Base-by-base conservation (phyloP, 352 stramenopile species). In the Globisporangium iwayamae region DNA sequence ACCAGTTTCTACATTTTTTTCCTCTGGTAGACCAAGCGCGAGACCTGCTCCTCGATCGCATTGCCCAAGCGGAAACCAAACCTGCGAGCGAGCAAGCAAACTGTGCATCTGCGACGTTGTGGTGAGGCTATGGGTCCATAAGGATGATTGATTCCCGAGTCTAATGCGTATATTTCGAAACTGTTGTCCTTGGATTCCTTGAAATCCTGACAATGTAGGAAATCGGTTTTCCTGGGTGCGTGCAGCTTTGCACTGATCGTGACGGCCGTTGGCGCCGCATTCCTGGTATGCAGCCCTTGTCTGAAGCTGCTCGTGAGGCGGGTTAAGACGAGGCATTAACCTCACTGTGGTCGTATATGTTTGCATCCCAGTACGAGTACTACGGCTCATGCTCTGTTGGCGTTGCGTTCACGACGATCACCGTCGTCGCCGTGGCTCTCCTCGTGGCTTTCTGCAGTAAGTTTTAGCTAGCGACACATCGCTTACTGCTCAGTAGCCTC, bases 361-460 rank as follows among this genome's bases (percentile, higher is more conserved):
- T 22, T 1, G 39, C 10, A n/a, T 34, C 8, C 4, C 65, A 98
- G 74, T 98, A 97, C 71, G 65, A 89, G 62, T 85, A 85, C 51
- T 99, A 97, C 72, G 73, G 72, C 3, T 80, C 81, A n/a, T 98
- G 93, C 64, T 39, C 60, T 3, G 60, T 81, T 0, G 89, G 86
- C 0, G 59, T 93, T 14, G 87, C 85, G 5, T 96, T 96, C 68
- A 94, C 83, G 41, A 90, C 90, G 1, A 74, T 98, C 28, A 98
- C 93, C 5, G 71, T 97, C n/a, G 72, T 96, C 25, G 68, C 89
- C 13, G 75, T 66, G 22, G 57, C 89, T 2, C 5, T 97, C 16
- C 52, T 88, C 72, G 58, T 94, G 85, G 73, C 69, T 75, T 34
- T 87, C 51, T 75, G 90, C 65, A 61, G 65, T 71, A n/a, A 22